phyloP scores from a whole-genome alignment of 305 asterid genomes.

The Rubia balearica region DNA sequence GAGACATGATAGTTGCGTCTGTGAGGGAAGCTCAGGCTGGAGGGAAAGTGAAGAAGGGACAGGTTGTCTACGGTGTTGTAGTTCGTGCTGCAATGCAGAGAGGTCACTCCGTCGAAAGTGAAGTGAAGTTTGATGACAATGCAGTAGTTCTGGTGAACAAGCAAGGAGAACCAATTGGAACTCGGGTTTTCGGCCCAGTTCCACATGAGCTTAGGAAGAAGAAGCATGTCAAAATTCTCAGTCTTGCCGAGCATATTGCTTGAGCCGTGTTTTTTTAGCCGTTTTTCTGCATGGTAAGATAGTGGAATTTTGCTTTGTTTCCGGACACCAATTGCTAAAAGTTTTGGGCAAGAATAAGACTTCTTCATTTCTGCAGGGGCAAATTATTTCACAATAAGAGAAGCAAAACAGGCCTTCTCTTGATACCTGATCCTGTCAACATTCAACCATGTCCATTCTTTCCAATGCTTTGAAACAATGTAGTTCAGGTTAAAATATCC shows the following conservation, averaged over 20 bases:
- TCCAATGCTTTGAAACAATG: too few relatives aligned
- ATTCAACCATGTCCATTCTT: too few relatives aligned
- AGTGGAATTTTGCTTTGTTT: neutral
- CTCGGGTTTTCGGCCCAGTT: conserved; percentile 86
- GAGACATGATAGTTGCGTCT: conserved; percentile 75
- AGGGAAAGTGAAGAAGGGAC: conserved; percentile 87
- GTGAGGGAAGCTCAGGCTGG: conserved; percentile 79
- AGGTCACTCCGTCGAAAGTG: conserved; percentile 85
- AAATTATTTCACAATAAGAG: too few relatives aligned
- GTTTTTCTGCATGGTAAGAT: neutral
- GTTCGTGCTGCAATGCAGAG: conserved; percentile 89
- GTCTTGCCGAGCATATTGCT: conserved; percentile 80
- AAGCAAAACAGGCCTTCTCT: too few relatives aligned
- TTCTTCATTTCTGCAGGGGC: too few relatives aligned
- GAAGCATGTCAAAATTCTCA: conserved; percentile 94
- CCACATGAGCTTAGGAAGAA: conserved; percentile 92
- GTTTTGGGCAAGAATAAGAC: too few relatives aligned
- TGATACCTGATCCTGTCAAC: too few relatives aligned
- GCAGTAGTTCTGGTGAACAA: conserved; percentile 80
- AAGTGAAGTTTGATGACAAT: conserved; percentile 85
- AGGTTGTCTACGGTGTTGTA: conserved; percentile 73
- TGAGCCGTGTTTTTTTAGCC: conserved; percentile 10
- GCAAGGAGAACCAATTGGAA: conserved; percentile 90
- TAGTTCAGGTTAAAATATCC: too few relatives aligned
- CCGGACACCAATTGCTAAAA: neutral